These are phyloP conservation scores for Aureobasidium musti DNA, from an alignment of 2,329 filamentous ascomycete species.

Conservation along the genomic window DNA sequence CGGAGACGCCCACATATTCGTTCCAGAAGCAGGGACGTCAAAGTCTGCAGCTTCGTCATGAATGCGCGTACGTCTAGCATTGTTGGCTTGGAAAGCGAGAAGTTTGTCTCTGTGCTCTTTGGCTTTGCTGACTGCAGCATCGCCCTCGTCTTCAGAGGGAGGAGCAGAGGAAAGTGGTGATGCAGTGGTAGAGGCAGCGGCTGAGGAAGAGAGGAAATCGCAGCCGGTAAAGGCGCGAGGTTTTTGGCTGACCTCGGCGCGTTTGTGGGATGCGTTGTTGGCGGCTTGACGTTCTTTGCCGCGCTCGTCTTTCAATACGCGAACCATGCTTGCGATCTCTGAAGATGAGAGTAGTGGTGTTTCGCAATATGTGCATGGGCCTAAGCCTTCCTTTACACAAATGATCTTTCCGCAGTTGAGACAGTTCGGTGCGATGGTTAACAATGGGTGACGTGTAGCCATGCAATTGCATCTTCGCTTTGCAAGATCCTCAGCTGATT, in stretches of 20 bases:
- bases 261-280: conserved; percentile 70
- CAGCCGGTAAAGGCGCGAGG: conserved; percentile 42
- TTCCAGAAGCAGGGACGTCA: conserved; percentile 61
- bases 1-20: conserved; percentile 80
- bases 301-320: conserved; percentile 78
- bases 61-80: conserved; percentile 78
- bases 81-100: conserved; percentile 80
- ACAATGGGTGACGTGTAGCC: conserved; percentile 80
- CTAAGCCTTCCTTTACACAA: conserved; percentile 89
- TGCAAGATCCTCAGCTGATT: conserved; percentile 53
- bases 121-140: conserved; percentile 66
- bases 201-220: conserved; percentile 41
- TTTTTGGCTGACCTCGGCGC: conserved; percentile 61
- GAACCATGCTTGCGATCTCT: conserved; percentile 84
- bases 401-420: conserved; percentile 91
- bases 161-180: conserved; percentile 42
- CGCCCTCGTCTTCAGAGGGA: conserved; percentile 42
- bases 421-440: conserved; percentile 92
- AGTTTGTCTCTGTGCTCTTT: conserved; percentile 79
- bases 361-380: conserved; percentile 90
- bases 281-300: conserved; percentile 82
- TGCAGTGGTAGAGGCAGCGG: conserved; percentile 42
- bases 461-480: conserved; percentile 82
- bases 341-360: conserved; percentile 67
- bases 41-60: conserved; percentile 81